Evolutionary conservation across 2,329 filamentous ascomycete species (phyloP).

Genomic region (Helotiales sp.): DNA sequence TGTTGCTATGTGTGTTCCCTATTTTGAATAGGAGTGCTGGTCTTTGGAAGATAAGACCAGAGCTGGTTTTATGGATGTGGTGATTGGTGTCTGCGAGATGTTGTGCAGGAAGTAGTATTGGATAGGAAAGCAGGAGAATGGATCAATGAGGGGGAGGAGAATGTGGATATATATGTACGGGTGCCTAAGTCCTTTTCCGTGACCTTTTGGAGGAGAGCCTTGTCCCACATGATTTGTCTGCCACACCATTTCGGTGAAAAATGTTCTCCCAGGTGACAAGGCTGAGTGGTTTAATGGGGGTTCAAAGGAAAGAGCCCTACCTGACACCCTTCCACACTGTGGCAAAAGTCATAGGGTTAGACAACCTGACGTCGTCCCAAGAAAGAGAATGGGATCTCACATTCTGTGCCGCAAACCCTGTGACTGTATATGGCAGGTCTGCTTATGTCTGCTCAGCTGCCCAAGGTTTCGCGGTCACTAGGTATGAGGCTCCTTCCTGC

Average conservation of each 20-base stretch:
- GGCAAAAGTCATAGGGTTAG: conserved; percentile 11
- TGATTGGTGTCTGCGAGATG: conserved; percentile 21
- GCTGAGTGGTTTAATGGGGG: conserved; percentile 15
- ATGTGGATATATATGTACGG: conserved; percentile 23
- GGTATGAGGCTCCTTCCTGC: conserved; percentile 7
- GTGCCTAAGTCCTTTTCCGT: conserved; percentile 22
- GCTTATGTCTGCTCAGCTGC: conserved; percentile 26
- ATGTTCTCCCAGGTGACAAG: conserved; percentile 4
- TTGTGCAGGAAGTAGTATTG: conserved; percentile 26
- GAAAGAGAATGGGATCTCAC: conserved; percentile 8
- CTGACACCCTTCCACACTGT: not conserved
- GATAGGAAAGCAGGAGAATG: conserved; percentile 23
- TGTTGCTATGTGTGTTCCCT: conserved; percentile 31
- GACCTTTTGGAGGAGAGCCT: conserved; percentile 26
- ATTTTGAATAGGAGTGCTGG: conserved; percentile 21
- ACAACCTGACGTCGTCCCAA: conserved; percentile 2
- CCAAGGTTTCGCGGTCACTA: conserved; percentile 12
- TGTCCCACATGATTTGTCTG: conserved; percentile 20
- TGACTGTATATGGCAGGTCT: conserved; percentile 13
- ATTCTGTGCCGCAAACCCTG: conserved; percentile 16
- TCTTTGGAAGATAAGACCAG: conserved; percentile 20
- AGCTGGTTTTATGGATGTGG: not conserved
- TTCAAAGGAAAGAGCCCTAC: conserved; percentile 18
- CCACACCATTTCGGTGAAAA: conserved; percentile 21
- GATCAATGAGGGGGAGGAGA: conserved; percentile 28